A percentile compares a stretch with the other conserved stretches of the same genome.
These are phyloP conservation scores for Chloranthus sessilifolius DNA, from an alignment of 164 flowering plant genomes.

Conservation along the genomic window DNA sequence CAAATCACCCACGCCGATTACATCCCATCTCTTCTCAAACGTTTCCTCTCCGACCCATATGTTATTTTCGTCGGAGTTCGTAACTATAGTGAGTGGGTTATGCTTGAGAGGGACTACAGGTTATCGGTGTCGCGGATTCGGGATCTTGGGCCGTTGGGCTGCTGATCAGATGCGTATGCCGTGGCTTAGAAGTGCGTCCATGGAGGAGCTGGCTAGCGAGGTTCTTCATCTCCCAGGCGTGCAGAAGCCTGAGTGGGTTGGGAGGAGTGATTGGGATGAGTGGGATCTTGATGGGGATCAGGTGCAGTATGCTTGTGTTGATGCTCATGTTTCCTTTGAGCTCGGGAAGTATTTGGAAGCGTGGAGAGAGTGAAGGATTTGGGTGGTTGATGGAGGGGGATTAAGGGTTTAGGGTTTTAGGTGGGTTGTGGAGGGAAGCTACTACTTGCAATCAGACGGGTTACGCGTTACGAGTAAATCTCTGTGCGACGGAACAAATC, in stretches of 20 bases:
- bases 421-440: too few relatives aligned
- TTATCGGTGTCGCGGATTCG: background rate
- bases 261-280: conserved; percentile 10
- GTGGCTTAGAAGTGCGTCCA: conserved; percentile 26
- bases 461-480: too few relatives aligned
- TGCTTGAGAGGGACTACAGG: conserved; percentile 2
- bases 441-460: too few relatives aligned
- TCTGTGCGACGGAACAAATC: too few relatives aligned
- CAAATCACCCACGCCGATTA: conserved; percentile 6
- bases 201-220: conserved; percentile 27
- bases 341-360: conserved; percentile 4
- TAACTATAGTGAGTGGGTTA: background rate
- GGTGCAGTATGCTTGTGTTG: conserved; percentile 11
- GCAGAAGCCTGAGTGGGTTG: conserved; percentile 34
- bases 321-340: conserved; percentile 11
- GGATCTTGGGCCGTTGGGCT: conserved; percentile 15
- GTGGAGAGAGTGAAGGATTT: too few relatives aligned
- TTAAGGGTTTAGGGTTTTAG: too few relatives aligned
- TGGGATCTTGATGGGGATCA: conserved; percentile 5
- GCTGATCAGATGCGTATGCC: conserved; percentile 5
- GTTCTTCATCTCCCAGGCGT: conserved; percentile 22
- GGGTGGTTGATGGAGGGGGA: too few relatives aligned
- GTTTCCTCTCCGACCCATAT: conserved; percentile 1
- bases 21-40: background rate
- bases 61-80: conserved; percentile 11